These are phyloP conservation scores for Starmerella stigmatis DNA, from an alignment of 805 yeast species.

Conservation along the genomic window DNA sequence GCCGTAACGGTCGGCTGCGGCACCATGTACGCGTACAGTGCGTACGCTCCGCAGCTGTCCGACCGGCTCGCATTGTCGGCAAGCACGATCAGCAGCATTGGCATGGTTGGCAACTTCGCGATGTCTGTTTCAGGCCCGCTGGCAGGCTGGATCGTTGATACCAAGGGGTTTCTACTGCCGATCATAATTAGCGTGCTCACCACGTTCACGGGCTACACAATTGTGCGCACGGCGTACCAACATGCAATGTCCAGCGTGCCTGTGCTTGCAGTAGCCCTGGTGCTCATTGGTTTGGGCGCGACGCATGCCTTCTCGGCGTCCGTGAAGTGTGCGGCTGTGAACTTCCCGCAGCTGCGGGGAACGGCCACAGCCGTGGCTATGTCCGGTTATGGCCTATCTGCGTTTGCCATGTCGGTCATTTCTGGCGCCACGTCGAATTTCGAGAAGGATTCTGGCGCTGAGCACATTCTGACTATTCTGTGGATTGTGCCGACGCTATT, in stretches of 20 bases:
- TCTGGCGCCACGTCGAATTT: constrained; percentile 40
- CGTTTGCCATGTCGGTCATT: constrained; percentile 51
- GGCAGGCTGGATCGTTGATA: constrained; percentile 56
- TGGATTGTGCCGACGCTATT: constrained; percentile 41
- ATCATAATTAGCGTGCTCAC: constrained; percentile 41
- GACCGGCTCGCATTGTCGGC: constrained; percentile 46
- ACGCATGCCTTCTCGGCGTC: constrained; percentile 54
- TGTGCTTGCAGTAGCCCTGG: constrained; percentile 38
- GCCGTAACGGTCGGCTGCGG: constrained; percentile 37
- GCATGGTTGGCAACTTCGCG: constrained; percentile 59
- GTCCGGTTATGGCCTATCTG: constrained; percentile 65
- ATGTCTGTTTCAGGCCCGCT: constrained; percentile 55
- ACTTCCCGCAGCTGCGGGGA: constrained; percentile 58
- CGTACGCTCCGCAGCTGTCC: constrained; percentile 71
- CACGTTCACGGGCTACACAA: constrained; percentile 46
- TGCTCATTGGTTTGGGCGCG: constrained; percentile 57
- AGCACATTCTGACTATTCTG: constrained; percentile 38
- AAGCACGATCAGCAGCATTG: constrained; percentile 52
- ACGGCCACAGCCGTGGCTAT: constrained; percentile 67
- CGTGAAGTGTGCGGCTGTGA: constrained; percentile 62
- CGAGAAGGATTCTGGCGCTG: not conserved
- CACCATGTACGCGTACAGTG: constrained; percentile 63
- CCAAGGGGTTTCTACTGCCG: constrained; percentile 46
- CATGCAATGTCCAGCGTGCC: constrained; percentile 31
- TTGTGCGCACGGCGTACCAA: constrained; percentile 44